phyloP scores from a whole-genome alignment of 2,329 filamentous ascomycete genomes.

The Lachnellula hyalina region DNA sequence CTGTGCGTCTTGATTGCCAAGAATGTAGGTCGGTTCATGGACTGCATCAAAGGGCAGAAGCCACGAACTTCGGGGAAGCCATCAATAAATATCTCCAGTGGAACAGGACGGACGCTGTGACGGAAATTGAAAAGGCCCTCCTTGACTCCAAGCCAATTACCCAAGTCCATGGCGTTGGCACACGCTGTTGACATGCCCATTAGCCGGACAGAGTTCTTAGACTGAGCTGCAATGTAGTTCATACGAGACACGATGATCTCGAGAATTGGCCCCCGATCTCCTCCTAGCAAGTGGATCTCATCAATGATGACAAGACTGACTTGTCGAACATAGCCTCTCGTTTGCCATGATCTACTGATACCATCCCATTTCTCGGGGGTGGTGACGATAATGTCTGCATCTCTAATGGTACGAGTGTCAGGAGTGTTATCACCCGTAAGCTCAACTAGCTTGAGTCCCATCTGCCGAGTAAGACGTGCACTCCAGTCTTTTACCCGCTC shows the following conservation, averaged over 20 bases:
- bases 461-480: constrained; percentile 69
- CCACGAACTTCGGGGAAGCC: constrained; percentile 92
- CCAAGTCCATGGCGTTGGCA: constrained; percentile 89
- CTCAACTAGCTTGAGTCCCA: constrained; percentile 89
- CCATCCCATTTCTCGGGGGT: constrained; percentile 99
- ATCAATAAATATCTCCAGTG: constrained; percentile 93
- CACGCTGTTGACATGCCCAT: constrained; percentile 99
- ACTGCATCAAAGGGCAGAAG: constrained; percentile 97
- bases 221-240: constrained; percentile 98
- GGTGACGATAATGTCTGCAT: constrained; percentile 96
- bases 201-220: constrained; percentile 79
- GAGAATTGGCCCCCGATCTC: constrained; percentile 92
- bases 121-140: constrained; percentile 95
- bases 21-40: constrained; percentile 97
- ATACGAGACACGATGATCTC: constrained; percentile 93
- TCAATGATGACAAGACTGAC: constrained; percentile 97
- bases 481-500: constrained; percentile 97
- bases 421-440: constrained; percentile 97
- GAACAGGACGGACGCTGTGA: constrained; percentile 93
- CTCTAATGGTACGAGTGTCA: constrained; percentile 88
- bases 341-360: constrained; percentile 93
- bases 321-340: constrained; percentile 89
- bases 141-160: constrained; percentile 95
- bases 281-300: constrained; percentile 95
- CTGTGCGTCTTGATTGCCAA: constrained; percentile 95